Evolutionary conservation across 164 flowering plant species (phyloP).

Genomic region (Vitis rupestris): DNA sequence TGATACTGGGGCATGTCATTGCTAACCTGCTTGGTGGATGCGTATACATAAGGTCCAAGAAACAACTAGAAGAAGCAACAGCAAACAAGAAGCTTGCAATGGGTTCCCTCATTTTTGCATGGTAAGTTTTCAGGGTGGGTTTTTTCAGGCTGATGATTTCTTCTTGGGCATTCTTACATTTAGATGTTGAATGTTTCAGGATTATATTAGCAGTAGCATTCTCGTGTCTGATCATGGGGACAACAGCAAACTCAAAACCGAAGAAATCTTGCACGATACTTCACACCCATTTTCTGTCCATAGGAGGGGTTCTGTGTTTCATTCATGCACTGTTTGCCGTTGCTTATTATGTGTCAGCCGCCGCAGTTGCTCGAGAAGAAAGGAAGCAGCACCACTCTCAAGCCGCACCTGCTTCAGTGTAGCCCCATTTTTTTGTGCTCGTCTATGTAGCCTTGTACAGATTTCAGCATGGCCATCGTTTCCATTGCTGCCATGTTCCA

Average conservation of each 20-base stretch:
- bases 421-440: too few relatives aligned
- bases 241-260: slow-evolving; percentile 37
- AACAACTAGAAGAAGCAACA: slow-evolving; percentile 30
- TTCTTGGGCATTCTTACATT: too few relatives aligned
- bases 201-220: slow-evolving; percentile 38
- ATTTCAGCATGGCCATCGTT: too few relatives aligned
- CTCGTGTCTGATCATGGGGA: slow-evolving; percentile 40
- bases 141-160: too few relatives aligned
- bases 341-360: slow-evolving; percentile 53
- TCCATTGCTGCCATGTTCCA: too few relatives aligned
- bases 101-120: slow-evolving; percentile 44
- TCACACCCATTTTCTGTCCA: slow-evolving; percentile 40
- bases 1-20: slow-evolving; percentile 42
- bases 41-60: slow-evolving; percentile 36
- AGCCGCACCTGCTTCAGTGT: too few relatives aligned
- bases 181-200: slow-evolving; percentile 21
- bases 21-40: slow-evolving; percentile 57
- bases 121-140: slow-evolving; percentile 28
- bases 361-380: slow-evolving; percentile 36
- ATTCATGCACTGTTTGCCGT: slow-evolving; percentile 53
- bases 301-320: slow-evolving; percentile 66
- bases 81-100: slow-evolving; percentile 57
- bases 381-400: neutral
- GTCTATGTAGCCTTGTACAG: too few relatives aligned
- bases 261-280: slow-evolving; percentile 37